Percentiles rank a stretch among this genome's conserved stretches.
Evolutionary conservation across 805 yeast species (phyloP).

Genomic region (Candida oleophila): DNA sequence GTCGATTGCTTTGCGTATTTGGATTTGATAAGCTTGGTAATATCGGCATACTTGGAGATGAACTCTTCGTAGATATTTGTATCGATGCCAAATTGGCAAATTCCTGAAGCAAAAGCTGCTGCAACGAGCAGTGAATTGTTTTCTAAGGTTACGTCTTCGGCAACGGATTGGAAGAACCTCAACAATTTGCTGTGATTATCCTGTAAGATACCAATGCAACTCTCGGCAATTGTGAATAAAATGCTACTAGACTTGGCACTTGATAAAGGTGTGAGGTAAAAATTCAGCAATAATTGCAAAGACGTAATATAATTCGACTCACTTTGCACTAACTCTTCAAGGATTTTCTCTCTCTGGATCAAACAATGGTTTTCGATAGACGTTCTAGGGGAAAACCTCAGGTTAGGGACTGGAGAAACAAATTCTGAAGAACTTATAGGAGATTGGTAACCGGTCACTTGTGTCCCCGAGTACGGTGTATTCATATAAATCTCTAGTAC

Average conservation of each 20-base stretch:
- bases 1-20: background rate
- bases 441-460: background rate
- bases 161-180: conserved; percentile 7
- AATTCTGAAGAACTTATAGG: conserved; percentile 1
- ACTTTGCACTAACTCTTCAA: conserved; percentile 50
- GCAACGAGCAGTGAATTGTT: conserved; percentile 4
- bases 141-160: background rate
- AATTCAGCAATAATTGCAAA: conserved; percentile 40
- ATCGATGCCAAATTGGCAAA: conserved; percentile 16
- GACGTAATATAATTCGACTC: conserved; percentile 50
- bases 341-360: conserved; percentile 21
- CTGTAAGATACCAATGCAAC: conserved; percentile 16
- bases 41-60: conserved; percentile 29
- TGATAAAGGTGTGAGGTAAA: conserved; percentile 40
- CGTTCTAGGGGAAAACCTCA: conserved; percentile 18
- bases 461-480: background rate
- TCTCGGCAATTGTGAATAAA: conserved; percentile 24
- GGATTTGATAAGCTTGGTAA: conserved; percentile 8
- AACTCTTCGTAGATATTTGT: conserved; percentile 32
- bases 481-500: background rate
- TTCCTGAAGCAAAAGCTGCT: conserved; percentile 5
- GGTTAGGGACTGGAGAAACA: conserved; percentile 19
- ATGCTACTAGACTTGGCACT: conserved; percentile 12
- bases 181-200: conserved; percentile 25
- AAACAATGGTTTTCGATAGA: background rate